Percentiles rank a stretch among this genome's conserved stretches.
Evolutionary conservation across 306 rosid genomes (phyloP).

Genomic region (Prunus davidiana): DNA sequence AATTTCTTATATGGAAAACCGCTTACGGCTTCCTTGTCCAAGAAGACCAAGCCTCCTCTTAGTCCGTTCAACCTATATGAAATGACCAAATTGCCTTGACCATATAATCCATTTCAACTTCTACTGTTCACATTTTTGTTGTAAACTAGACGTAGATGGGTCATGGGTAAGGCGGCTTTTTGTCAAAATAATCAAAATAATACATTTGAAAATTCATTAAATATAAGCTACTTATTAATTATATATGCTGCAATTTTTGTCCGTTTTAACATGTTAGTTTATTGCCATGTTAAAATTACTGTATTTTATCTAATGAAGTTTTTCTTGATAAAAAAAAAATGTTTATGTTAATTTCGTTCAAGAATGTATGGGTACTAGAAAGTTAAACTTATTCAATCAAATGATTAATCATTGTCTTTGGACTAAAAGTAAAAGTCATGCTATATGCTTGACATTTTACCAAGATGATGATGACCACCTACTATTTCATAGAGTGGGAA

Average conservation of each 20-base stretch:
- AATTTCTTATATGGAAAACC: background rate
- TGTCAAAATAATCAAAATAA: background rate
- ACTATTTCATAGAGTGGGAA: background rate
- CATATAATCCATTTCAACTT: background rate
- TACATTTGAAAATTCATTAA: background rate
- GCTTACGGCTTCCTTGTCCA: constrained; percentile 1
- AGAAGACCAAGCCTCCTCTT: background rate
- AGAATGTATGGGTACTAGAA: background rate
- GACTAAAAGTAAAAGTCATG: background rate
- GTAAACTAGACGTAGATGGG: background rate
- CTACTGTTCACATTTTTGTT: background rate
- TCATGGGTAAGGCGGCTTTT: background rate
- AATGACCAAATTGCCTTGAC: background rate
- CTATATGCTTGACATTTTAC: background rate
- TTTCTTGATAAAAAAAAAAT: too few species aligned
- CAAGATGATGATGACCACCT: background rate
- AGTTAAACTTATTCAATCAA: background rate
- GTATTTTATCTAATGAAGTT: too few species aligned
- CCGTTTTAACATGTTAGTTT: too few species aligned
- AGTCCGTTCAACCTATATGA: background rate
- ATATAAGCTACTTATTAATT: background rate
- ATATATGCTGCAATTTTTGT: too few species aligned
- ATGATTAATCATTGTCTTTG: background rate
- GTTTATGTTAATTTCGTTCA: background rate
- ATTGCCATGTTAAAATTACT: too few species aligned